Evolutionary conservation across 176 grass and related monocot genomes (phyloP), one percentile per base, ranked within the genome.

Genomic region (Rhynchospora pubera): DNA sequence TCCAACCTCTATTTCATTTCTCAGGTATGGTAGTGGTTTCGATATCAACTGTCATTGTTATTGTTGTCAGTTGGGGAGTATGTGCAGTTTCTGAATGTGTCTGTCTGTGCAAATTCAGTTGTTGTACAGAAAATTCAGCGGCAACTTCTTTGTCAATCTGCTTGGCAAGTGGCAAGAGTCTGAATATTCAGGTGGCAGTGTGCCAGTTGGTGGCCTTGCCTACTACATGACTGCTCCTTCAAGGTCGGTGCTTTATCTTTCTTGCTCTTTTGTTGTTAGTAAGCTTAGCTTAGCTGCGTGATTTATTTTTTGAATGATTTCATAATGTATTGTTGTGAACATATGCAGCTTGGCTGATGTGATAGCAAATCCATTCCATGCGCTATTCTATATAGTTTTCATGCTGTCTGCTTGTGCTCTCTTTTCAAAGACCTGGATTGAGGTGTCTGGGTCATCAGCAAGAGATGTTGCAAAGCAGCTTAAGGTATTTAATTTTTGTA

Each of bases 171-270:
- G 95, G 92, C 90, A 98, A 82, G 89, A 98, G 57, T 98, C 95
- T 1, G 95, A 98, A 57, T 98, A 98, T 66, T 93, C 90, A 61
- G 95, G 95, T 52, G 88, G 92, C 82, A 91, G 83, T 73, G 56
- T 98, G 64, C 95, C 92, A 44, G 92, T 98, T 73, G 95, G 95
- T 76, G 95, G 95, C 74, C 84, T 98, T 85, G 90, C 95, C 85
- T 94, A 98, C 88, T 94, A 88, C 83, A 91, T 98, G n/a, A 98
- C 95, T 56, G 89, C 95, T 32, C 95, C 95, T 88, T 98, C 92
- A 79, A 98, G 95, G 92, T 98, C 63, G 72, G 83, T 42, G 51
- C 78, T 8, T 86, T 89, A 34, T 62, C 79, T 79, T 62, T 79
- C 2, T 60, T 73, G 28, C 7, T 68, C 2, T 67, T 67, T 82